Evolutionary conservation across 2,329 filamentous ascomycete genomes (phyloP), one percentile per base, ranked within the genome.

Genomic region (Monilinia laxa): DNA sequence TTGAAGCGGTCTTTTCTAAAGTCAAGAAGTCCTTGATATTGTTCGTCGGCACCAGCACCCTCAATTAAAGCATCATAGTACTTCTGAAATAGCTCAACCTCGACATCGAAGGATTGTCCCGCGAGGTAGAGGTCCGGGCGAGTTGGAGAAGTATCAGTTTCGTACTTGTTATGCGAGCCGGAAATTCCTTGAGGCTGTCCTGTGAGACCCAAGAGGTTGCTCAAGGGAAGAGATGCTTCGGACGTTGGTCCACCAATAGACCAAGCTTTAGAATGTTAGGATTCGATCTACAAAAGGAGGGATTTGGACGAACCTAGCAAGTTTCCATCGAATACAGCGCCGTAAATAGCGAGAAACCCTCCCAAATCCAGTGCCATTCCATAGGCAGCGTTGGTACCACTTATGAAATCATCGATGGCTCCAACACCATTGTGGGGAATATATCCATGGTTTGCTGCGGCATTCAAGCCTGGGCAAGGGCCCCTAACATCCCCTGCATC

Each of bases 101-200:
- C 51, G 23, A 64, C 4, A 38, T 64, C n/a, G 25, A 23, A 57
- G 62, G 51, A 57, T 35, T 64, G 38, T 6, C 62, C 52, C 2
- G 38, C 62, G 7, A 64, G 7, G 65, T 72, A 76, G 0, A 85
- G 73, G 58, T 85, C 83, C 56, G 81, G 79, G 2, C 83, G 80
- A 0, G 82, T 84, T 62, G 78, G 76, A 57, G 81, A 84, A 0
- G 80, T 80, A 72, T 85, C 83, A 1, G 79, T 76, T 75, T 85
- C 83, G 71, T 84, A 81, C 64, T 80, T 79, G 71, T 84, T 83
- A 73, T 85, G 83, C 4, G 80, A 79, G 38, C 81, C 80, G 14
- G 75, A 74, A 4, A 85, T 76, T 4, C 82, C 82, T 20, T 77
- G 78, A 0, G 81, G 81, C 4, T 77, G 77, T 3, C 80, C 67